Percentiles rank a stretch among this genome's conserved stretches.
Evolutionary conservation across 352 stramenopile genomes (phyloP).

Genomic region (Peronospora tabacina): DNA sequence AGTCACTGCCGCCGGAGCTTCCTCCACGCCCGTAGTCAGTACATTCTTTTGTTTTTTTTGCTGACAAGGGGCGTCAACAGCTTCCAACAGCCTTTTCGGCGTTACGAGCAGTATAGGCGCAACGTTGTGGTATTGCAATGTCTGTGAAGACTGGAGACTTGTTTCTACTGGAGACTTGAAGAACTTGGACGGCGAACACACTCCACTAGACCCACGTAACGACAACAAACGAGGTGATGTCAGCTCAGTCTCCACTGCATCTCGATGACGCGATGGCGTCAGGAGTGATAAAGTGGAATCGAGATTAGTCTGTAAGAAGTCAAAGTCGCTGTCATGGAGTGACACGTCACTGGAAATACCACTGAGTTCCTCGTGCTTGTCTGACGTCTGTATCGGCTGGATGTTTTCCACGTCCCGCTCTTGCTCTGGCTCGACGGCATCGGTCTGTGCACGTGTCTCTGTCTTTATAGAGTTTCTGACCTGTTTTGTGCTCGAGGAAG

Average conservation of each 20-base stretch:
- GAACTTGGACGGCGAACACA: slow-evolving; percentile 61
- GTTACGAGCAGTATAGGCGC: slow-evolving; percentile 9
- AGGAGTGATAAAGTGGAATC: slow-evolving; percentile 40
- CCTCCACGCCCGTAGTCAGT: slow-evolving; percentile 6
- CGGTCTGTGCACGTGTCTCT: not conserved
- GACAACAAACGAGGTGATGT: slow-evolving; percentile 22
- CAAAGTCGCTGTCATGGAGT: slow-evolving; percentile 39
- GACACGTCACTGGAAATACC: slow-evolving; percentile 46
- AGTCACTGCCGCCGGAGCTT: not conserved
- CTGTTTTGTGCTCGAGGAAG: slow-evolving; percentile 2
- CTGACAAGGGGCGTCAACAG: slow-evolving; percentile 15
- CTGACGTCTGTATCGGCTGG: not conserved
- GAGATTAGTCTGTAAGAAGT: slow-evolving; percentile 36
- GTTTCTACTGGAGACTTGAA: slow-evolving; percentile 56
- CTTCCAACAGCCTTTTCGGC: slow-evolving; percentile 15
- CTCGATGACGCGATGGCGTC: slow-evolving; percentile 37
- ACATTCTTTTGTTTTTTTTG: slow-evolving; percentile 12
- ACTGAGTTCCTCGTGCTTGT: slow-evolving; percentile 35
- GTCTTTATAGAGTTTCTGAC: not conserved
- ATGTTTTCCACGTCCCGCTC: slow-evolving; percentile 11
- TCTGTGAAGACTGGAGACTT: slow-evolving; percentile 7
- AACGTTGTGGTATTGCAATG: slow-evolving; percentile 12
- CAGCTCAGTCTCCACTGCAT: slow-evolving; percentile 2
- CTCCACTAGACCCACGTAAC: slow-evolving; percentile 19
- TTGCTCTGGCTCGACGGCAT: slow-evolving; percentile 9